Evolutionary conservation across 2,329 filamentous ascomycete genomes (phyloP).

Genomic region (Colletotrichum siamense): DNA sequence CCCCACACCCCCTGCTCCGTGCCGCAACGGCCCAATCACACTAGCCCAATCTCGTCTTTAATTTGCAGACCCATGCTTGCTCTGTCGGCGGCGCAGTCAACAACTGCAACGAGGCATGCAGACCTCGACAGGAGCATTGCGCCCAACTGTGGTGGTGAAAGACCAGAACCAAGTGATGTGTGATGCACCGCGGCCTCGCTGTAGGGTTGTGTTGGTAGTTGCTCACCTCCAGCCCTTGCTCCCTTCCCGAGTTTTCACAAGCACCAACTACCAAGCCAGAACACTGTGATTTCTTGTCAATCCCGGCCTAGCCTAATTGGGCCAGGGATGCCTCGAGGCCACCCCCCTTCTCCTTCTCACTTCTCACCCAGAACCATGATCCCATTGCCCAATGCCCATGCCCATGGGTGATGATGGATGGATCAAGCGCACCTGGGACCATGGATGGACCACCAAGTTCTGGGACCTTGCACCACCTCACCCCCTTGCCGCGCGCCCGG

Average conservation of each 20-base stretch:
- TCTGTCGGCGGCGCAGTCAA: conserved; percentile 14
- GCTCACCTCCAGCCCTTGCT: background rate
- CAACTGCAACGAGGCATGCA: conserved; percentile 18
- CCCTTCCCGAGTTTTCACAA: background rate
- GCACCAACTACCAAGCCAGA: background rate
- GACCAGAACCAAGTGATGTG: background rate
- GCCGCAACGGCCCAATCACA: background rate
- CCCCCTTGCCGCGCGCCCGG: conserved; percentile 22
- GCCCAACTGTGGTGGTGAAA: conserved; percentile 4
- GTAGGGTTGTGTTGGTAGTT: background rate
- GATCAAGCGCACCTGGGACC: background rate
- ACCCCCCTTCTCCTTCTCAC: background rate
- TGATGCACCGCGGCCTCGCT: background rate
- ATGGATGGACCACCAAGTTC: background rate
- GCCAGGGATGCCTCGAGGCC: background rate
- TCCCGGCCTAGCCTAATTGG: background rate
- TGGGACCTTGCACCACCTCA: background rate
- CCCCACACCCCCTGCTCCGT: background rate
- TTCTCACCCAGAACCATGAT: background rate
- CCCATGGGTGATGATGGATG: background rate
- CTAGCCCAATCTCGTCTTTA: conserved; percentile 9
- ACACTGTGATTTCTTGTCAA: background rate
- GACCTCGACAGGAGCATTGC: conserved; percentile 4
- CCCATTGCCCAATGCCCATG: background rate
- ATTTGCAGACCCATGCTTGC: conserved; percentile 12